Evolutionary conservation across 2,329 filamentous ascomycete species (phyloP).

Genomic region (Verticillium zaregamsianum): DNA sequence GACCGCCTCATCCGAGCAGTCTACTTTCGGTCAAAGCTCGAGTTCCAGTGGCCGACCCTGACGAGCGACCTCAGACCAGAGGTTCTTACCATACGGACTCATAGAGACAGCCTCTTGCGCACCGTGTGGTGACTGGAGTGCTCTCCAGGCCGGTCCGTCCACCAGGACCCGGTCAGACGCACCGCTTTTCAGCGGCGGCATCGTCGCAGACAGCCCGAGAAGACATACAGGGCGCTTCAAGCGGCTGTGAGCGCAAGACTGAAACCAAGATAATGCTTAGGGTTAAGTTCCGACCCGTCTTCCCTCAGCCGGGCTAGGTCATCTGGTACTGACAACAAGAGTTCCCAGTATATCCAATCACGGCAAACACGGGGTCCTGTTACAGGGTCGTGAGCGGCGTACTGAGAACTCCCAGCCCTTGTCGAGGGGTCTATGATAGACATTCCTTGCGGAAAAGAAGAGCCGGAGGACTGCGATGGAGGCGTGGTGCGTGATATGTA

Average conservation of each 20-base stretch:
- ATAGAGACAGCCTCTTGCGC: conserved; percentile 62
- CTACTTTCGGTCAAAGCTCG: conserved; percentile 46
- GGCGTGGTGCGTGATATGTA: conserved; percentile 60
- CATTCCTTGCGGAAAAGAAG: conserved; percentile 67
- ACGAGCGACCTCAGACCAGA: conserved; percentile 71
- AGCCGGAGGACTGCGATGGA: conserved; percentile 76
- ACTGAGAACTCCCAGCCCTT: conserved; percentile 34
- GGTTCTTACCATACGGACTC: conserved; percentile 73
- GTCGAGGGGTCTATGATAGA: conserved; percentile 42
- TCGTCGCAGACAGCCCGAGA: conserved; percentile 18
- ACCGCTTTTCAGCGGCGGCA: conserved; percentile 49
- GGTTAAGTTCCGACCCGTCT: conserved; percentile 90
- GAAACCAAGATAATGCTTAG: conserved; percentile 72
- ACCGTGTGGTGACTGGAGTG: conserved; percentile 54
- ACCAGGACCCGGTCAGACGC: conserved; percentile 22
- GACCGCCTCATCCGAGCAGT: conserved; percentile 25
- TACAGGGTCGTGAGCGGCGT: conserved; percentile 61
- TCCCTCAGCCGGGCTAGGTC: conserved; percentile 49
- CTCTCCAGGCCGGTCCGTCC: conserved; percentile 46
- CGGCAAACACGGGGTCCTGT: conserved; percentile 46
- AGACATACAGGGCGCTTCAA: conserved; percentile 61
- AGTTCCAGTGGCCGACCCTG: conserved; percentile 63
- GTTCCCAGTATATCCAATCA: conserved; percentile 37
- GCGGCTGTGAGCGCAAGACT: conserved; percentile 73
- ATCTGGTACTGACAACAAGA: conserved; percentile 31